phyloP scores from a whole-genome alignment of 2,329 filamentous ascomycete genomes.

The Botrytis byssoidea region DNA sequence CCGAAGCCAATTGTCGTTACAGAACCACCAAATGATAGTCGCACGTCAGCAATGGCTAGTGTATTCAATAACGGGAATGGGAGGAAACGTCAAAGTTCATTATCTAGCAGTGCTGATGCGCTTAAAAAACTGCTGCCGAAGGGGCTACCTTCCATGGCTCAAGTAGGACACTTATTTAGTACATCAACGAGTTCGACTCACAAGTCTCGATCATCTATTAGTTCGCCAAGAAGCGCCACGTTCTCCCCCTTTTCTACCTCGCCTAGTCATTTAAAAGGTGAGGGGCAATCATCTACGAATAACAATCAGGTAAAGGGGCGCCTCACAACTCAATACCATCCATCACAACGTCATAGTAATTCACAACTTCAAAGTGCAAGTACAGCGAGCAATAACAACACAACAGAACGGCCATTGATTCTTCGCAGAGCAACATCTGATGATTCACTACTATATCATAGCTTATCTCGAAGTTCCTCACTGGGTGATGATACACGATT shows the following conservation, averaged over 20 bases:
- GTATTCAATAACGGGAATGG: slow-evolving; percentile 46
- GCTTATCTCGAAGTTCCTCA: slow-evolving; percentile 75
- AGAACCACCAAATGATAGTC: slow-evolving; percentile 32
- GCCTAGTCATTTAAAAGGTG: slow-evolving; percentile 11
- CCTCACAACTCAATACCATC: background rate
- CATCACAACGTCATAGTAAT: slow-evolving; percentile 22
- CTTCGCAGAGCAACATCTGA: slow-evolving; percentile 69
- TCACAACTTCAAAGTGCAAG: slow-evolving; percentile 21
- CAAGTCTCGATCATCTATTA: slow-evolving; percentile 23
- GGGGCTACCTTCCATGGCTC: slow-evolving; percentile 50
- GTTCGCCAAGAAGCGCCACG: slow-evolving; percentile 12
- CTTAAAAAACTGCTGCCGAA: slow-evolving; percentile 54
- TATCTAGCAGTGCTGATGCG: slow-evolving; percentile 56
- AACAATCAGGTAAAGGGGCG: background rate
- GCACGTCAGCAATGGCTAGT: slow-evolving; percentile 45
- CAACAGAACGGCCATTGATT: slow-evolving; percentile 22
- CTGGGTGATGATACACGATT: slow-evolving; percentile 82
- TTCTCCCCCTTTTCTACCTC: slow-evolving; percentile 9
- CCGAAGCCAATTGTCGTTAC: slow-evolving; percentile 42
- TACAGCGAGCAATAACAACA: slow-evolving; percentile 1
- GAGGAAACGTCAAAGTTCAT: slow-evolving; percentile 48
- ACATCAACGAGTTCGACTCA: slow-evolving; percentile 30
- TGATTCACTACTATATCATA: slow-evolving; percentile 74
- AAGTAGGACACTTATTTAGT: slow-evolving; percentile 36
- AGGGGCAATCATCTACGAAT: background rate